phyloP scores from a whole-genome alignment of 2,329 filamentous ascomycete species.

The Trichophyton verrucosum region DNA sequence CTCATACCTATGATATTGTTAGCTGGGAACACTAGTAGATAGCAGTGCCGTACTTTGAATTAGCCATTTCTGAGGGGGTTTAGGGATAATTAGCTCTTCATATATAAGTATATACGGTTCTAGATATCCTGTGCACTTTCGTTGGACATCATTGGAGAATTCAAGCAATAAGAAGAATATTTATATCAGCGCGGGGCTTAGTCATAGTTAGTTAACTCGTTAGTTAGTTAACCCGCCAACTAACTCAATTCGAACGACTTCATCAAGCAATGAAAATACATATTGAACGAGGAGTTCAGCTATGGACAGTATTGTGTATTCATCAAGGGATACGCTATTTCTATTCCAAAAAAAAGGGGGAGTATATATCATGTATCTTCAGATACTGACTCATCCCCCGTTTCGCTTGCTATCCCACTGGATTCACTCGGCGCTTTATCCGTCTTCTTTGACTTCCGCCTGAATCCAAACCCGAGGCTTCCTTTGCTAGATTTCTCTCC shows the following conservation, averaged over 20 bases:
- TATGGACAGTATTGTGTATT: not conserved
- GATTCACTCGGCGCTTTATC: constrained; percentile 32
- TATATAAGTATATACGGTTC: not conserved
- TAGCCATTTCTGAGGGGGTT: constrained; percentile 21
- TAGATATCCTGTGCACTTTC: too few relatives aligned
- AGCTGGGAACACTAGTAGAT: not conserved
- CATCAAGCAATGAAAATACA: not conserved
- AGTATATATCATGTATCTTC: constrained; percentile 19
- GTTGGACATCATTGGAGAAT: too few relatives aligned
- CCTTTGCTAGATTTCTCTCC: constrained; percentile 32
- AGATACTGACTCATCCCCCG: constrained; percentile 31
- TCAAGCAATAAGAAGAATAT: too few relatives aligned
- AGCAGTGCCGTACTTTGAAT: constrained; percentile 24
- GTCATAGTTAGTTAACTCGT: not conserved
- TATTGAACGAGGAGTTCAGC: not conserved
- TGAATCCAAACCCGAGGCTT: constrained; percentile 36
- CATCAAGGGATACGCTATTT: not conserved
- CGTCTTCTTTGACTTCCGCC: constrained; percentile 35
- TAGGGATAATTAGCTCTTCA: not conserved
- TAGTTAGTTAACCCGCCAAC: not conserved
- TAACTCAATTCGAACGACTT: not conserved
- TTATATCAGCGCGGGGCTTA: not conserved
- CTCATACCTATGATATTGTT: constrained; percentile 55
- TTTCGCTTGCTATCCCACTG: constrained; percentile 30
- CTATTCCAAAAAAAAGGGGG: constrained; percentile 1